These are phyloP conservation scores for Ustilago esculenta DNA, from an alignment of 1,284 basidiomycete species.

Conservation along the genomic window DNA sequence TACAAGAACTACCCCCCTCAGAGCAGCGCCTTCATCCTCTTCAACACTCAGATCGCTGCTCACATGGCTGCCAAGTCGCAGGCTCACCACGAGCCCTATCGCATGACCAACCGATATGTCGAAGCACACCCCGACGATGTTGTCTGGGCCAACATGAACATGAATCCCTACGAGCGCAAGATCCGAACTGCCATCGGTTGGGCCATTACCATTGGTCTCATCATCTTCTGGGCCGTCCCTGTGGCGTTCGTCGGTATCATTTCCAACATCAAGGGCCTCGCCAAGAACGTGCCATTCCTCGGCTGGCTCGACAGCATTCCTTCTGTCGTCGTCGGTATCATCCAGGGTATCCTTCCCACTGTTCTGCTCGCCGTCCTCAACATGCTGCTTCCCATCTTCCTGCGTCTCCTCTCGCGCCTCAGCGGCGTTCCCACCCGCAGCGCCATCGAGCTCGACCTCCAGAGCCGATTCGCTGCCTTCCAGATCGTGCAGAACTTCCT, in stretches of 20 bases:
- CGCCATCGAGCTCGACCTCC: constrained; percentile 86
- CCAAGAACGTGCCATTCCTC: constrained; percentile 76
- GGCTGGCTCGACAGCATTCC: constrained; percentile 80
- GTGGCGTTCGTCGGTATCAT: constrained; percentile 82
- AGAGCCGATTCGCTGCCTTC: constrained; percentile 92
- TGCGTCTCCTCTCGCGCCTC: constrained; percentile 79
- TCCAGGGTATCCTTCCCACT: constrained; percentile 79
- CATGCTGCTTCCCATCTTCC: constrained; percentile 86
- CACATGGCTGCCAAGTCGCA: constrained; percentile 51
- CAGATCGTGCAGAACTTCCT: constrained; percentile 71
- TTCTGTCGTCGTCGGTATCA: constrained; percentile 76
- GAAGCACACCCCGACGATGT: constrained; percentile 73
- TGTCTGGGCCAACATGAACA: constrained; percentile 84
- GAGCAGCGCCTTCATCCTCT: constrained; percentile 80
- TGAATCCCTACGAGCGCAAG: constrained; percentile 88
- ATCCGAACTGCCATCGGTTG: constrained; percentile 71
- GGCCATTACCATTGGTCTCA: constrained; percentile 73
- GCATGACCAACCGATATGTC: constrained; percentile 57
- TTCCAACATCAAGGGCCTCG: constrained; percentile 81
- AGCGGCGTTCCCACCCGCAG: constrained; percentile 83
- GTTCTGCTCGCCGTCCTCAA: constrained; percentile 86
- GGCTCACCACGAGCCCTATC: constrained; percentile 60
- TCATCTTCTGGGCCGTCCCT: constrained; percentile 72
- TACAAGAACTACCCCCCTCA: constrained; percentile 72
- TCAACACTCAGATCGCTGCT: constrained; percentile 85